A percentile compares a stretch with the other conserved stretches of the same genome.
phyloP scores from a whole-genome alignment of 2,329 filamentous ascomycete genomes.

The Diaporthe longicolla region DNA sequence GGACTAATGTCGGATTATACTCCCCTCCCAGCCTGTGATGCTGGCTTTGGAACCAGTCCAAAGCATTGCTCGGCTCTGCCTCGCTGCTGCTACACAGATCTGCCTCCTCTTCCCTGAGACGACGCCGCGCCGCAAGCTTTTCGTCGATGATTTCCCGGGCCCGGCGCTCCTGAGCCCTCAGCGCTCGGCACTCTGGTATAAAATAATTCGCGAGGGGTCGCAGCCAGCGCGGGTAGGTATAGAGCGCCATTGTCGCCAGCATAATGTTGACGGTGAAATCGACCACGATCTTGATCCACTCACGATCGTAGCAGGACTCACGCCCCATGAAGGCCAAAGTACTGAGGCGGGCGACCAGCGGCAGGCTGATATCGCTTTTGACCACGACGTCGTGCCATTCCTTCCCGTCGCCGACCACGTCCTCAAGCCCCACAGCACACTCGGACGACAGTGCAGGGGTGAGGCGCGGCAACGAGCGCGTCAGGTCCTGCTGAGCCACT shows the following conservation, averaged over 20 bases:
- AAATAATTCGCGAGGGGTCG: constrained; percentile 12
- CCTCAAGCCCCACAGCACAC: constrained; percentile 2
- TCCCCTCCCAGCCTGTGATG: constrained; percentile 44
- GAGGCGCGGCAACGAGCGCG: constrained; percentile 14
- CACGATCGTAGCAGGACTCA: constrained; percentile 44
- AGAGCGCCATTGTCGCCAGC: background rate
- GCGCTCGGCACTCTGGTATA: background rate
- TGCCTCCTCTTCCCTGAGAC: constrained; percentile 49
- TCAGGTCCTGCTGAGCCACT: constrained; percentile 23
- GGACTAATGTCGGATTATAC: constrained; percentile 51
- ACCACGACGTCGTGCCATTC: constrained; percentile 7
- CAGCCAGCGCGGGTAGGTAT: constrained; percentile 9
- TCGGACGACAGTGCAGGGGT: constrained; percentile 29
- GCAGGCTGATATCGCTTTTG: background rate
- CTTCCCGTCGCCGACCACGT: background rate
- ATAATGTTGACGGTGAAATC: background rate
- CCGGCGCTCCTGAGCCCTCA: constrained; percentile 9
- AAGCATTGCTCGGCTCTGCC: constrained; percentile 15
- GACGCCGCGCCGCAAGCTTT: constrained; percentile 49
- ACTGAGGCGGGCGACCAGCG: constrained; percentile 14
- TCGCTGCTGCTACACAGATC: constrained; percentile 38
- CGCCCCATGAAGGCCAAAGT: constrained; percentile 25
- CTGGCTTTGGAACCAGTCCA: constrained; percentile 59
- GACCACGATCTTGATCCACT: constrained; percentile 56
- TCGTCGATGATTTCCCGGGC: constrained; percentile 2